phyloP scores from a whole-genome alignment of 1,284 basidiomycete species.

The Ceratorhiza oryzae-sativae region DNA sequence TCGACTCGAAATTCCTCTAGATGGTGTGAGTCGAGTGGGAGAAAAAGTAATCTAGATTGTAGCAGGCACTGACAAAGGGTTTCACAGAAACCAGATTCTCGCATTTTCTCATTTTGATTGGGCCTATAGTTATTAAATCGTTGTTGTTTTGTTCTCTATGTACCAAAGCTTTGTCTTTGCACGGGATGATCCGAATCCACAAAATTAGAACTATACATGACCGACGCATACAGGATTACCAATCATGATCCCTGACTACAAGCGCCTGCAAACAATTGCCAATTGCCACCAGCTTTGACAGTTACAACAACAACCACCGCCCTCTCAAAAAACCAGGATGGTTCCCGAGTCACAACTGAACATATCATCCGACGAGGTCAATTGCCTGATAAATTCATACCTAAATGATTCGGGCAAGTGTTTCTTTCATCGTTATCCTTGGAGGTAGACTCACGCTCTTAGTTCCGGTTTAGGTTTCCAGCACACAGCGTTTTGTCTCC shows the following conservation, averaged over 20 bases:
- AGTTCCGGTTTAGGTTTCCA: slow-evolving; percentile 63
- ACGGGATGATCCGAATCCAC: neutral
- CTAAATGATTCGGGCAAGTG: slow-evolving; percentile 75
- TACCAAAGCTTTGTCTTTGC: neutral
- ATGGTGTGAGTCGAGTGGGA: neutral
- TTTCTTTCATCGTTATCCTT: neutral
- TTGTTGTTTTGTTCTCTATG: neutral
- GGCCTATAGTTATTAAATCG: neutral
- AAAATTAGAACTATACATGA: slow-evolving; percentile 24
- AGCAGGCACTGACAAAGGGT: neutral
- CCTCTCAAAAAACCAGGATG: slow-evolving; percentile 28
- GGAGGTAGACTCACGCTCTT: slow-evolving; percentile 38
- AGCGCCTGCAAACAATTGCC: slow-evolving; percentile 5
- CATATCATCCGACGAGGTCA: slow-evolving; percentile 82
- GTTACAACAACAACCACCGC: slow-evolving; percentile 31
- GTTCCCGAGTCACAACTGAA: slow-evolving; percentile 40
- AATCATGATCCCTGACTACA: neutral
- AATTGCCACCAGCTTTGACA: slow-evolving; percentile 33
- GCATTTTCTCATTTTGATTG: slow-evolving; percentile 2
- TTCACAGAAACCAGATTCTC: slow-evolving; percentile 8
- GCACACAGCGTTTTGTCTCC: slow-evolving; percentile 78
- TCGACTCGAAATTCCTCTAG: neutral
- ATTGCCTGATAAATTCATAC: slow-evolving; percentile 82
- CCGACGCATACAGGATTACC: slow-evolving; percentile 33
- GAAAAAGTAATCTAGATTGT: neutral